Conservation (phyloP, 352 stramenopile genomes). For the Pelagophyceae sp. region DNA sequence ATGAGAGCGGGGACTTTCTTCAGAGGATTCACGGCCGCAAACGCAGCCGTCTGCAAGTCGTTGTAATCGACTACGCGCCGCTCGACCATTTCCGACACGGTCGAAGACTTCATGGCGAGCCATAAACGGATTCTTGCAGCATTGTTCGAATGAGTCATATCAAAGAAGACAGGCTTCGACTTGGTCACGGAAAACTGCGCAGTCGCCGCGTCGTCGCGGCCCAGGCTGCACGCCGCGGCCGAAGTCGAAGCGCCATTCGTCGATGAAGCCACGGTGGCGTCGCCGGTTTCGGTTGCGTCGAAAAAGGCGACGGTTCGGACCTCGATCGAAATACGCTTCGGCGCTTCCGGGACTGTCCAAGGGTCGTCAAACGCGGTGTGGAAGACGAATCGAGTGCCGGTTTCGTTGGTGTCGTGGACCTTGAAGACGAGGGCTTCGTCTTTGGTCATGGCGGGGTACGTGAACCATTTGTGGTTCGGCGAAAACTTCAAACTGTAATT, state of each 20-base stretch:
- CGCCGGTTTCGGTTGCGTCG: not conserved
- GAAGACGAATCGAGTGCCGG: not conserved
- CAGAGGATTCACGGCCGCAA: constrained; percentile 34
- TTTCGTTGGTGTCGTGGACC: not conserved
- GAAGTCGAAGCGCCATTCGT: too few species aligned
- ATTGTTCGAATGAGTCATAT: constrained; percentile 35
- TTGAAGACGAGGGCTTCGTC: constrained; percentile 17
- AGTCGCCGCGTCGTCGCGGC: too few species aligned
- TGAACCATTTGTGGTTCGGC: not conserved
- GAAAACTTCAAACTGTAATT: not conserved
- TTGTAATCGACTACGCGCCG: not conserved
- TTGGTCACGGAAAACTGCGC: too few species aligned
- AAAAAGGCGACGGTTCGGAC: constrained; percentile 19
- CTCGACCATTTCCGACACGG: not conserved
- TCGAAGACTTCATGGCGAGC: constrained; percentile 17
- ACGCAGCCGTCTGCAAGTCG: not conserved
- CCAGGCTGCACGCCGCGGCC: too few species aligned
- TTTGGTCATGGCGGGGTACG: not conserved
- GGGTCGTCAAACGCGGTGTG: constrained; percentile 16
- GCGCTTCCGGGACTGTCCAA: not conserved
- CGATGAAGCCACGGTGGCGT: too few species aligned
- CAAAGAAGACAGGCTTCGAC: constrained; percentile 26
- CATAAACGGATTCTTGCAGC: constrained; percentile 37
- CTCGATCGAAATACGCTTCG: constrained; percentile 5
- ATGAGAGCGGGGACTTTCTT: constrained; percentile 38